phyloP scores from a whole-genome alignment of 352 stramenopile genomes.

The Phytophthora megakarya region DNA sequence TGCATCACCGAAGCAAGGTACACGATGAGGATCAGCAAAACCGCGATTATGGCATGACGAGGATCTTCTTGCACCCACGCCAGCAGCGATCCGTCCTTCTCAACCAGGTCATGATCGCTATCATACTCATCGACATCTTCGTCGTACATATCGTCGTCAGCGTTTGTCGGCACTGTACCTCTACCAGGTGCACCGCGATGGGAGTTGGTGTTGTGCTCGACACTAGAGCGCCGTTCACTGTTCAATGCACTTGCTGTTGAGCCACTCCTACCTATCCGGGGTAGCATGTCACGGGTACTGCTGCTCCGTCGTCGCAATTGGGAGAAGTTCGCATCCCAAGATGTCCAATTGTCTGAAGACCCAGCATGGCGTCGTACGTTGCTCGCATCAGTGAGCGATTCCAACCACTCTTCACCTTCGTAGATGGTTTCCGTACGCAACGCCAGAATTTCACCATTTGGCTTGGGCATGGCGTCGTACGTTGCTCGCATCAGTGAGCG shows the following conservation, averaged over 20 bases:
- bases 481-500: slow-evolving; percentile 69
- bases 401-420: slow-evolving; percentile 82
- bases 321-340: slow-evolving; percentile 49
- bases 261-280: slow-evolving; percentile 20
- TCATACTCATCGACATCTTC: slow-evolving; percentile 34
- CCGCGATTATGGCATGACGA: slow-evolving; percentile 64
- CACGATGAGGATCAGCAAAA: slow-evolving; percentile 60
- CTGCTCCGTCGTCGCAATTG: slow-evolving; percentile 43
- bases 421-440: slow-evolving; percentile 81
- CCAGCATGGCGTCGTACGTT: slow-evolving; percentile 42
- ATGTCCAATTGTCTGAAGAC: slow-evolving; percentile 20
- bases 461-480: slow-evolving; percentile 53
- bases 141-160: slow-evolving; percentile 24
- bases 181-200: neutral
- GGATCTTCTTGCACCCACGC: slow-evolving; percentile 71
- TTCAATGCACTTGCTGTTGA: slow-evolving; percentile 25
- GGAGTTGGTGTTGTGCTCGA: slow-evolving; percentile 18
- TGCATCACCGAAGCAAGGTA: slow-evolving; percentile 59
- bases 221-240: slow-evolving; percentile 26
- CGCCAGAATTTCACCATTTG: slow-evolving; percentile 69
- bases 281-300: slow-evolving; percentile 28
- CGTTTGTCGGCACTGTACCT: slow-evolving; percentile 1
- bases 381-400: slow-evolving; percentile 75
- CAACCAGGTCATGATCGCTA: slow-evolving; percentile 28
- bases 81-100: slow-evolving; percentile 74